Base-by-base conservation (phyloP, 441 rosid genomes). In the Kokia cookei region DNA sequence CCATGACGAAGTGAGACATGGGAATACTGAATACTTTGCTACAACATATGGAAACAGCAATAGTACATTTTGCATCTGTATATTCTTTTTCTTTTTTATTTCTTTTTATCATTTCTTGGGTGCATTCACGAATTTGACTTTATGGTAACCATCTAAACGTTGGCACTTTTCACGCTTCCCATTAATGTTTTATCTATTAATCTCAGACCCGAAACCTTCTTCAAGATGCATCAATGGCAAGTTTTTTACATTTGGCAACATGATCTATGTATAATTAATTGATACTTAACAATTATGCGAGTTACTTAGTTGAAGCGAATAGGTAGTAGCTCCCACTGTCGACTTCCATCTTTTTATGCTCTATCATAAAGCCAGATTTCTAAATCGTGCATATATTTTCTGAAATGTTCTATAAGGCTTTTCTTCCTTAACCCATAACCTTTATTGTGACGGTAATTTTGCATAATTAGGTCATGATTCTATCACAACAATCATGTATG, bases 1-100 rank as follows among this genome's bases (percentile, higher is more conserved):
- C 77, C 86, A 71, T 88, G 86, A 80, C 70, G 65, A 78, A 89
- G 93, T 82, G 73, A 76, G 84, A 79, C 86, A 51, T 64, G 85
- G 77, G 78, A 76, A 77, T 81, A 82, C 82, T 79, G 50, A 78
- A 47, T 61, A 75, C 86, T 85, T 77, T 86, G 97, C 89, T 64
- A 90, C 91, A 95, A 53, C 62, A 55, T 62, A 17, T 43, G 51
- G 55, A 51, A 64, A 15, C 57, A 48, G 42, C 13, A 42, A 4
- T 5, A 14, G 57, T 47, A 24, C 19, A 66, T 66, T 66, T 66
- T 14, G 55, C 55, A 22, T 47, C 40, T 66, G n/a, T 15, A 42
- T 42, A 4, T 19, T 19, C 22, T 19, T 42, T 42, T 17, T 53
- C 12, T 53, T 53, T 53, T 6, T n/a, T 65, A 19, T 12, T 24